phyloP scores from a whole-genome alignment of 2,329 filamentous ascomycete species.

The Cladosporium sp. region DNA sequence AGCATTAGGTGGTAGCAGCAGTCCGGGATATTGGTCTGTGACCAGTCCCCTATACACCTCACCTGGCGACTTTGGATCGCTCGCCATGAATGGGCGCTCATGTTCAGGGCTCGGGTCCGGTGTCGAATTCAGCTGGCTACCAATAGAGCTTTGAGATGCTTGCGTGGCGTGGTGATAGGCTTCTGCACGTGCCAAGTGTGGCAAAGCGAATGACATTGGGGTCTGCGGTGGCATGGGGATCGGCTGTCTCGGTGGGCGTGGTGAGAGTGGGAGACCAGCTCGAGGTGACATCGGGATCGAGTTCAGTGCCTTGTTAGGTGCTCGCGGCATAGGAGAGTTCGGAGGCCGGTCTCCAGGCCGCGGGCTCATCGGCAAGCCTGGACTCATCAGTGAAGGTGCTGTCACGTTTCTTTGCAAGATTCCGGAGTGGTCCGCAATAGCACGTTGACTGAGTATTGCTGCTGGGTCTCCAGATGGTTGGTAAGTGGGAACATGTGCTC shows the following conservation, averaged over 20 bases:
- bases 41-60: constrained; percentile 72
- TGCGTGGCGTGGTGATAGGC: constrained; percentile 23
- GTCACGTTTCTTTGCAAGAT: constrained; percentile 26
- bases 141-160: constrained; percentile 16
- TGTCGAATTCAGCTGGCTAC: constrained; percentile 20
- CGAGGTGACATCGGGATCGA: constrained; percentile 67
- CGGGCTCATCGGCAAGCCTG: constrained; percentile 61
- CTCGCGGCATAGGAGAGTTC: constrained; percentile 56
- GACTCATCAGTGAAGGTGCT: constrained; percentile 52
- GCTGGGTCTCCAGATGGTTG: constrained; percentile 22
- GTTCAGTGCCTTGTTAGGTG: constrained; percentile 51
- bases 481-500: constrained; percentile 18
- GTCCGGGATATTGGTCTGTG: constrained; percentile 79
- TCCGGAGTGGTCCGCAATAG: constrained; percentile 21
- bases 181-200: constrained; percentile 39
- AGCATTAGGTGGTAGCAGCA: constrained; percentile 83
- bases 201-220: constrained; percentile 58
- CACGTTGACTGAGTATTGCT: constrained; percentile 26
- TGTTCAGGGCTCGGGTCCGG: constrained; percentile 23
- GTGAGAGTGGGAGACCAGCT: constrained; percentile 59
- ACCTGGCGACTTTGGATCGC: constrained; percentile 28
- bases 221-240: constrained; percentile 69
- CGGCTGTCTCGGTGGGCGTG: constrained; percentile 68
- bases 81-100: constrained; percentile 25
- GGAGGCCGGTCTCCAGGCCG: constrained; percentile 57